A percentile compares a stretch with the other conserved stretches of the same genome.
Conservation (phyloP, 208 protist genomes). For the Trypanosoma cruzi region DNA sequence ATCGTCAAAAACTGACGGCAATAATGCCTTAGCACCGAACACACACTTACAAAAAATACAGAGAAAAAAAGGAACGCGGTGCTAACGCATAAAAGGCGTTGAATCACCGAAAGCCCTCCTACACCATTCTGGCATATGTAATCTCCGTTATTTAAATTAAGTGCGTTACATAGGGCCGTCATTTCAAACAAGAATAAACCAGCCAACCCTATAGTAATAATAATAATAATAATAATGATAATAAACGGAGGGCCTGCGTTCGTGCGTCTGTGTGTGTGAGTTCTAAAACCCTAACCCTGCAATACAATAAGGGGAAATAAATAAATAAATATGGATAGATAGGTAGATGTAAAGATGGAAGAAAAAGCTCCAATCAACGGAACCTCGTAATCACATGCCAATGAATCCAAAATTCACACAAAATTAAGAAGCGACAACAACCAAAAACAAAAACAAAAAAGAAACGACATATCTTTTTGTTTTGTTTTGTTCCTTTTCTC, state of each 20-base stretch:
- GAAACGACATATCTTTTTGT: neutral
- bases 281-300: neutral
- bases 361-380: neutral
- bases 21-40: slow-evolving; percentile 33
- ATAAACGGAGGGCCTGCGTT: neutral
- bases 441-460: neutral
- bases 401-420: neutral
- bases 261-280: neutral
- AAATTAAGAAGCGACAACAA: neutral
- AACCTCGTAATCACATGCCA: neutral
- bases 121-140: slow-evolving; percentile 3
- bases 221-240: slow-evolving; percentile 2
- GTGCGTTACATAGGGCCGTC: too few relatives aligned
- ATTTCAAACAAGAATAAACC: neutral
- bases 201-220: neutral
- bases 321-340: slow-evolving; percentile 5
- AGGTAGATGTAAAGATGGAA: neutral
- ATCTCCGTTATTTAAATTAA: neutral
- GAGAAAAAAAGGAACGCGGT: slow-evolving; percentile 37
- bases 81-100: slow-evolving; percentile 12
- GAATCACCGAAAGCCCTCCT: neutral
- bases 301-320: neutral
- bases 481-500: neutral
- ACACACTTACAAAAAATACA: slow-evolving; percentile 30
- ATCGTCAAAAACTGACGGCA: slow-evolving; percentile 37